Evolutionary conservation across 495 filamentous ascomycete genomes (phyloP).

Genomic region (Penicillium salamii): DNA sequence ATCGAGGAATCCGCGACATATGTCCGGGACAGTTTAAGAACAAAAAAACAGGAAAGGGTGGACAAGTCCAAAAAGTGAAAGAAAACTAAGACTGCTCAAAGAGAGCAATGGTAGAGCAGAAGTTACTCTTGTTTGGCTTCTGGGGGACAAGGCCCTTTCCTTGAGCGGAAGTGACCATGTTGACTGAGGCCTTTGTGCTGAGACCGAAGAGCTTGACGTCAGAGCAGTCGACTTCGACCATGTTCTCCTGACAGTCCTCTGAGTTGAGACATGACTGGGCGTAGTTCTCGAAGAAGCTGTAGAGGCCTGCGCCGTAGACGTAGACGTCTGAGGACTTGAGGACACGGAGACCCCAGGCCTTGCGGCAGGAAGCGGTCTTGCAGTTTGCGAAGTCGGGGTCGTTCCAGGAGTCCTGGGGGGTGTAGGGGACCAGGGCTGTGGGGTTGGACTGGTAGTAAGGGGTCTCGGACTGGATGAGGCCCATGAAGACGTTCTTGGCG

Average conservation of each 20-base stretch:
- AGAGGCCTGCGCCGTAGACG: conserved; percentile 76
- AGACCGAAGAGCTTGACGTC: conserved; percentile 73
- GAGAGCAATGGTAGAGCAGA: conserved; percentile 71
- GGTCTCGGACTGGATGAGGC: conserved; percentile 86
- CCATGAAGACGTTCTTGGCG: conserved; percentile 80
- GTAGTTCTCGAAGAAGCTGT: conserved; percentile 90
- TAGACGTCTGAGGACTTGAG: conserved; percentile 63
- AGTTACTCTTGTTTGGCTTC: conserved; percentile 66
- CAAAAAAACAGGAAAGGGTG: background rate
- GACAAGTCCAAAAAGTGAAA: background rate
- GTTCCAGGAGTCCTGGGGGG: conserved; percentile 56
- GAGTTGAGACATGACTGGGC: conserved; percentile 69
- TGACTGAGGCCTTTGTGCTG: conserved; percentile 81
- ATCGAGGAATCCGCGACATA: conserved; percentile 11
- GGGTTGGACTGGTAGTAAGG: conserved; percentile 92
- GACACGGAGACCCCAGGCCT: conserved; percentile 83
- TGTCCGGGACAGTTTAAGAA: background rate
- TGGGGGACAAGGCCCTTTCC: conserved; percentile 54
- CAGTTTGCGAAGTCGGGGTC: conserved; percentile 74
- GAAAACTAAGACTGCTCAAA: conserved; percentile 44
- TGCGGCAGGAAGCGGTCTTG: conserved; percentile 63
- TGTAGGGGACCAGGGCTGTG: conserved; percentile 64
- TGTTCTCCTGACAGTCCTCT: conserved; percentile 81
- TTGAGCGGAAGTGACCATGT: conserved; percentile 68
- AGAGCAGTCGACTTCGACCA: conserved; percentile 77